A percentile compares a stretch with the other conserved stretches of the same genome.
These are phyloP conservation scores for Salmacisia buchloeana DNA, from an alignment of 1,284 basidiomycete species.

Conservation along the genomic window DNA sequence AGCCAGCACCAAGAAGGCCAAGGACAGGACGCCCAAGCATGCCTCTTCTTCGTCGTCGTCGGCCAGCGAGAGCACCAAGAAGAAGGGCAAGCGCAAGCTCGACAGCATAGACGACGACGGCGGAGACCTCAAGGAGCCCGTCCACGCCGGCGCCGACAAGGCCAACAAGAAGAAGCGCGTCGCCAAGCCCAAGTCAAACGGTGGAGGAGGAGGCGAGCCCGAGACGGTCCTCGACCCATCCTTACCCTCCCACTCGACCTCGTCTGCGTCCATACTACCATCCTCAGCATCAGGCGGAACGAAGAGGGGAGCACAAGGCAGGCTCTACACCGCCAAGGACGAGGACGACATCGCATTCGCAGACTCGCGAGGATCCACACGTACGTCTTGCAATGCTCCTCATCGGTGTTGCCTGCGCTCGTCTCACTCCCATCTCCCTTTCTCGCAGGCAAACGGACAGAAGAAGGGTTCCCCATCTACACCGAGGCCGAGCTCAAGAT, in stretches of 20 bases:
- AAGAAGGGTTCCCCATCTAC: constrained; percentile 9
- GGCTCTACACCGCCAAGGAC: background rate
- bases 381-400: background rate
- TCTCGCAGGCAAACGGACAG: background rate
- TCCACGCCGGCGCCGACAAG: background rate
- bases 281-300: too few relatives aligned
- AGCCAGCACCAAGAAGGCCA: background rate
- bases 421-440: background rate
- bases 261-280: background rate
- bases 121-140: too few relatives aligned
- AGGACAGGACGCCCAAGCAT: background rate
- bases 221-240: background rate
- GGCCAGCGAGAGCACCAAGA: background rate
- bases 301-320: background rate
- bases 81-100: background rate
- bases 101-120: background rate
- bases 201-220: background rate
- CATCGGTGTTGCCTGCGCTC: background rate
- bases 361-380: constrained; percentile 3
- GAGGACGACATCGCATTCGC: constrained; percentile 8
- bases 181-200: too few relatives aligned
- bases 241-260: background rate
- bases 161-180: background rate
- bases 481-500: constrained; percentile 7
- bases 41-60: background rate